A percentile compares a stretch with the other conserved stretches of the same genome.
Conservation (phyloP, 2,329 filamentous ascomycete species). For the Westerdykella sp. region DNA sequence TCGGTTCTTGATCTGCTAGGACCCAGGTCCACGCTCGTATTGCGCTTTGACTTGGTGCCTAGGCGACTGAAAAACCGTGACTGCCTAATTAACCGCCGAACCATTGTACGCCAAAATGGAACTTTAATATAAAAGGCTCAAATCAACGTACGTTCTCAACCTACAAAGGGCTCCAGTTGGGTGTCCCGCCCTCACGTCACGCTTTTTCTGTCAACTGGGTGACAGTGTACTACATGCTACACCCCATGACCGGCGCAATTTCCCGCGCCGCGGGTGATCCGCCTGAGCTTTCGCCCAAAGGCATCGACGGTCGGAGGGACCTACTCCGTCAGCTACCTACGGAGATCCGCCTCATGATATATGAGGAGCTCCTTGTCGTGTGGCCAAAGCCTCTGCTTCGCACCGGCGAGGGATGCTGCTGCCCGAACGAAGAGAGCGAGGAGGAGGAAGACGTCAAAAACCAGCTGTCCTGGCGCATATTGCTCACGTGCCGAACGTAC, state of each 20-base stretch:
- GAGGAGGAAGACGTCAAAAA: conserved; percentile 5
- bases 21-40: too few relatives aligned
- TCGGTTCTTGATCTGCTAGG: too few relatives aligned
- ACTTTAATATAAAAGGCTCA: too few relatives aligned
- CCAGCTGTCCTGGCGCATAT: conserved; percentile 10
- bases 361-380: conserved; percentile 11
- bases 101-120: too few relatives aligned
- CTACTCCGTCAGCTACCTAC: conserved; percentile 6
- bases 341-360: conserved; percentile 17
- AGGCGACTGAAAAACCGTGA: too few relatives aligned
- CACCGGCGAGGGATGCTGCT: conserved; percentile 9
- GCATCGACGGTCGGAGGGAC: background rate
- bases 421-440: conserved; percentile 6
- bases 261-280: background rate
- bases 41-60: too few relatives aligned
- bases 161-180: too few relatives aligned
- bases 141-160: too few relatives aligned
- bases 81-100: too few relatives aligned
- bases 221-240: too few relatives aligned
- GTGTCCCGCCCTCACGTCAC: too few relatives aligned
- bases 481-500: conserved; percentile 14
- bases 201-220: too few relatives aligned
- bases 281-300: background rate
- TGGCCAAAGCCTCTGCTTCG: conserved; percentile 7
- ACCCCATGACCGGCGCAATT: conserved; percentile 1